A percentile compares a stretch with the other conserved stretches of the same genome.
These are phyloP conservation scores for Claviceps cyperi DNA, from an alignment of 2,329 filamentous ascomycete genomes.

Conservation along the genomic window DNA sequence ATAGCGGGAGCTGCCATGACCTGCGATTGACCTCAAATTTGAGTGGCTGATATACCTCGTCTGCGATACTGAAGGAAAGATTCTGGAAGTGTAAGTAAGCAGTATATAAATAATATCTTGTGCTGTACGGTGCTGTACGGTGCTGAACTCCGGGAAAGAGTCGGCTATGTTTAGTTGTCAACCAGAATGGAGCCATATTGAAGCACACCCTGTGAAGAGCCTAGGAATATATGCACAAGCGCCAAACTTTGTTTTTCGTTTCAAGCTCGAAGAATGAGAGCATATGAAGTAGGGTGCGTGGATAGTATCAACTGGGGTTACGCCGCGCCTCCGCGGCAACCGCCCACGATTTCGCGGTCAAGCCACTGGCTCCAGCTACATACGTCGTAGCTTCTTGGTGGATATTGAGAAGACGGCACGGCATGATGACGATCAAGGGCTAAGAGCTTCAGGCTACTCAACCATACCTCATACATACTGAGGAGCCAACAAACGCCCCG, in stretches of 20 bases:
- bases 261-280: not conserved
- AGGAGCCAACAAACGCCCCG: not conserved
- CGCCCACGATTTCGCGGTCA: not conserved
- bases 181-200: conserved; percentile 2
- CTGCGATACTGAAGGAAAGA: not conserved
- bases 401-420: not conserved
- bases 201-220: not conserved
- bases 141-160: not conserved
- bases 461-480: too few species aligned
- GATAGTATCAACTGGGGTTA: not conserved
- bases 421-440: not conserved
- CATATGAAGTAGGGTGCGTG: not conserved
- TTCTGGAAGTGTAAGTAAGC: not conserved
- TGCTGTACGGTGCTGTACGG: too few species aligned
- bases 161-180: not conserved
- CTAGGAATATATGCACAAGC: conserved; percentile 2
- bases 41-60: not conserved
- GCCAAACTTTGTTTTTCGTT: not conserved
- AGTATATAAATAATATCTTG: not conserved
- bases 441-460: not conserved
- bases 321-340: conserved; percentile 2
- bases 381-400: not conserved
- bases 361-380: not conserved
- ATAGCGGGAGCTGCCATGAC: conserved; percentile 10
- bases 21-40: not conserved